phyloP scores from a whole-genome alignment of 768 basidiomycete species.

The Pleurotus sapidus region DNA sequence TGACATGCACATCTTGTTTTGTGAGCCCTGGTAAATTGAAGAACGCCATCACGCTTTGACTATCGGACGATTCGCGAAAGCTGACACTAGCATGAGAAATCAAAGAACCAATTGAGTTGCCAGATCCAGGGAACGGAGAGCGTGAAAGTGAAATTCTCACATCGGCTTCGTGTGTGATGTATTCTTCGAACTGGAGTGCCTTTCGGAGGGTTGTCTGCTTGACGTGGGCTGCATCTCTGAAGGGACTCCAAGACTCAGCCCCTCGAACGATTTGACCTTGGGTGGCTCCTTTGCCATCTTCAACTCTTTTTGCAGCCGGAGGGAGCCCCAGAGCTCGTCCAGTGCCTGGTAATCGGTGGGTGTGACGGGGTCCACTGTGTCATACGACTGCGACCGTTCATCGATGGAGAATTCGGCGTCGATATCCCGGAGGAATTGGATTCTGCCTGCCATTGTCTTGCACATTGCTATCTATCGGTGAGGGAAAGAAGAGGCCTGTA shows the following conservation, averaged over 20 bases:
- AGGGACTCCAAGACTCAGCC: slow-evolving; percentile 32
- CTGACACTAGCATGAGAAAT: slow-evolving; percentile 45
- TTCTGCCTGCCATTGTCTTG: slow-evolving; percentile 5
- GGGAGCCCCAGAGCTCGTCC: slow-evolving; percentile 63
- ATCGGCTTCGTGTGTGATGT: slow-evolving; percentile 5
- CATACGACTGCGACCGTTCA: slow-evolving; percentile 35
- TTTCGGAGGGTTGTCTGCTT: slow-evolving; percentile 15
- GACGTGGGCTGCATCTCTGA: slow-evolving; percentile 23
- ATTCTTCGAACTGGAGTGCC: slow-evolving; percentile 7
- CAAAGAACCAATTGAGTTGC: slow-evolving; percentile 8
- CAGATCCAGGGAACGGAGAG: slow-evolving; percentile 8
- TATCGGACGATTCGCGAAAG: slow-evolving; percentile 70
- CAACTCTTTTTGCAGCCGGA: slow-evolving; percentile 62
- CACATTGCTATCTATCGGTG: slow-evolving; percentile 33
- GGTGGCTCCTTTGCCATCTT: slow-evolving; percentile 66
- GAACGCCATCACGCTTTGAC: slow-evolving; percentile 52
- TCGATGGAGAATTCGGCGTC: slow-evolving; percentile 7
- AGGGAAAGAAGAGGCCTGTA: slow-evolving; percentile 46
- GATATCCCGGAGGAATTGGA: slow-evolving; percentile 5
- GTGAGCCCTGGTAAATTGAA: slow-evolving; percentile 69
- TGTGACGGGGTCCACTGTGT: slow-evolving; percentile 29
- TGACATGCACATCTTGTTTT: slow-evolving; percentile 76
- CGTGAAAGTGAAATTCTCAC: not conserved
- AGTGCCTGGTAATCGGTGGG: slow-evolving; percentile 40
- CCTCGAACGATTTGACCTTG: slow-evolving; percentile 70